Base-by-base conservation (phyloP, 495 filamentous ascomycete genomes). In the Cercophora newfieldiana region DNA sequence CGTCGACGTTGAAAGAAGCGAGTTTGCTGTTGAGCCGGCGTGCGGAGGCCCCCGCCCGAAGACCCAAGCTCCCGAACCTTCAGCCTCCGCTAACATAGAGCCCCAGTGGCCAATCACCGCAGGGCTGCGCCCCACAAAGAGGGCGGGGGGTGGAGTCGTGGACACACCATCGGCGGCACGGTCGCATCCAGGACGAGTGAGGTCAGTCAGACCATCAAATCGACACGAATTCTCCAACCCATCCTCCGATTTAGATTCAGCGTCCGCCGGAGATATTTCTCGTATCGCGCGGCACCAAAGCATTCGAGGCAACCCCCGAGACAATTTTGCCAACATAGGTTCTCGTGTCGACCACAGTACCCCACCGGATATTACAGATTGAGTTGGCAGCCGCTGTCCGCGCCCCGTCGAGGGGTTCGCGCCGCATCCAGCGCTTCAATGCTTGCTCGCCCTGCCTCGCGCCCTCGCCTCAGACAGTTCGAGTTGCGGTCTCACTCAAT, bases 381-480 rank as follows among this genome's bases (percentile, higher is more conserved):
- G 37, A 58, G 55, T n/a, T 58, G 8, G 26, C 55, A 29, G 3
- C 55, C 26, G 3, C 22, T 31, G 29, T 58, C n/a, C 55, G 55
- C 55, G 55, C 25, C 26, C 55, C 55, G 22, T 58, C 55, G 55
- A 58, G 26, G 55, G 55, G 55, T 28, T 58, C 26, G 55, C 55
- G 55, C 58, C 30, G 19, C 57, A 21, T 21, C 58, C 3, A 25
- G 55, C 55, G 55, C 58, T 48, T 58, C 58, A 33, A 60, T 60
- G 58, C 58, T 48, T 28, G 19, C 26, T 10, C 21, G 8, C 21
- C 25, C 55, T 29, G 29, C 29, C 25, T 19, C 25, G 54, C 21
- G 54, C 54, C 28, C 54, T 25, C 54, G 54, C 54, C 26, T 12
- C 26, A 47, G 33, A 60, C 58, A 60, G 21, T 48, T 28, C 21